These are phyloP conservation scores for Elsinoe australis DNA, from an alignment of 2,329 filamentous ascomycete genomes.

Conservation along the genomic window DNA sequence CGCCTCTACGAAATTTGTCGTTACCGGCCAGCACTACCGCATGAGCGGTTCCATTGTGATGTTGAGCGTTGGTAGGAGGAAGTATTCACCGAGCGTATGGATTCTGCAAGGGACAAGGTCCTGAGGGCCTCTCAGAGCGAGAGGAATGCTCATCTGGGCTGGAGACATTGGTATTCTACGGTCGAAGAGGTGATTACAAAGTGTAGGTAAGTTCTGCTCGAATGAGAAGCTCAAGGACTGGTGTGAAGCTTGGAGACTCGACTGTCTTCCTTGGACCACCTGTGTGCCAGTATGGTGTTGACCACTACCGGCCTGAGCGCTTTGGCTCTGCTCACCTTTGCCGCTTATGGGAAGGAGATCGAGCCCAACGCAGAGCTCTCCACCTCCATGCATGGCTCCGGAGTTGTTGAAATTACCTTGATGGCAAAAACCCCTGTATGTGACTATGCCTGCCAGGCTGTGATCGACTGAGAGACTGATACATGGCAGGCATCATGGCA, in stretches of 20 bases:
- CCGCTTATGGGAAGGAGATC: slow-evolving; percentile 1
- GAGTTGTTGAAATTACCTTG: neutral
- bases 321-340: neutral
- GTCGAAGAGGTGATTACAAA: too few species aligned
- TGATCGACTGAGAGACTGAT: neutral
- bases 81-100: too few species aligned
- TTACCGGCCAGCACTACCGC: too few species aligned
- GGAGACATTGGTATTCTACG: too few species aligned
- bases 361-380: slow-evolving; percentile 13
- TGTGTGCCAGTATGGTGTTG: neutral
- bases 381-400: neutral
- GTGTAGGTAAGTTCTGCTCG: too few species aligned
- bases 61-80: too few species aligned
- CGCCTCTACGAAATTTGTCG: too few species aligned
- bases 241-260: neutral
- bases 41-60: too few species aligned
- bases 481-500: neutral
- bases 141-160: too few species aligned
- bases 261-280: neutral
- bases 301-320: neutral
- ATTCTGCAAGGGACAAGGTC: too few species aligned
- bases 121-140: too few species aligned
- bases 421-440: slow-evolving; percentile 1
- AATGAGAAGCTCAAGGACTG: too few species aligned
- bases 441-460: neutral